These are phyloP conservation scores for Cryptococcus sp. DNA, from an alignment of 1,284 basidiomycete genomes.

Conservation along the genomic window DNA sequence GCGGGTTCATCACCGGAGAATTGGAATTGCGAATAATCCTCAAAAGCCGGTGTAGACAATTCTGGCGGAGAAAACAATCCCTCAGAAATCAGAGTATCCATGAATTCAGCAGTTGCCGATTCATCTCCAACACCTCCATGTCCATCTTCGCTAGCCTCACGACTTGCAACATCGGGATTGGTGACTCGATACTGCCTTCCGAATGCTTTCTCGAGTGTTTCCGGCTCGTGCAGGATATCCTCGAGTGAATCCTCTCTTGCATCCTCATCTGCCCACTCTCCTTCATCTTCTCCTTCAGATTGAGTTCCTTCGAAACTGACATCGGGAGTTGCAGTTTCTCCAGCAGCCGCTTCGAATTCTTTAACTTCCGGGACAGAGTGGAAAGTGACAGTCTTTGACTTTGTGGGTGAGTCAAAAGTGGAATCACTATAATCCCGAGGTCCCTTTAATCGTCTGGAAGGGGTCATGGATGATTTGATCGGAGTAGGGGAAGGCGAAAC, in stretches of 20 bases:
- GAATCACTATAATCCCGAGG: conserved; percentile 53
- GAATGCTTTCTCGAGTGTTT: conserved; percentile 3
- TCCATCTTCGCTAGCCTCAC: conserved; percentile 6
- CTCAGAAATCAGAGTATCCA: conserved; percentile 46
- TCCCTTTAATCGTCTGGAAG: conserved; percentile 73
- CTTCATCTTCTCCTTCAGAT: conserved; percentile 50
- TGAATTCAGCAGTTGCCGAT: conserved; percentile 47
- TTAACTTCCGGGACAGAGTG: conserved; percentile 80
- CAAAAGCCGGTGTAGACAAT: conserved; percentile 29
- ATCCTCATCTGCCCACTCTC: conserved; percentile 34
- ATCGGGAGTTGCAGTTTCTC: conserved; percentile 52
- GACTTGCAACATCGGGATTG: not conserved
- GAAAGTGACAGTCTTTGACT: conserved; percentile 78
- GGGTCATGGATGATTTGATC: conserved; percentile 65
- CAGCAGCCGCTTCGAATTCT: conserved; percentile 69
- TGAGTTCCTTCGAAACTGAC: conserved; percentile 50
- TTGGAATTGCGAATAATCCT: conserved; percentile 27
- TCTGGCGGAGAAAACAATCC: conserved; percentile 41
- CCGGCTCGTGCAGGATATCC: conserved; percentile 18
- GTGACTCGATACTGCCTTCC: not conserved
- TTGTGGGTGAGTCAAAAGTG: conserved; percentile 52
- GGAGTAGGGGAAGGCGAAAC: conserved; percentile 32
- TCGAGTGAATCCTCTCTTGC: conserved; percentile 24
- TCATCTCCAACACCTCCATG: conserved; percentile 12
- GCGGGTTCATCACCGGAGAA: conserved; percentile 12